phyloP scores from a whole-genome alignment of 306 rosid genomes.

The Quercus ilex region DNA sequence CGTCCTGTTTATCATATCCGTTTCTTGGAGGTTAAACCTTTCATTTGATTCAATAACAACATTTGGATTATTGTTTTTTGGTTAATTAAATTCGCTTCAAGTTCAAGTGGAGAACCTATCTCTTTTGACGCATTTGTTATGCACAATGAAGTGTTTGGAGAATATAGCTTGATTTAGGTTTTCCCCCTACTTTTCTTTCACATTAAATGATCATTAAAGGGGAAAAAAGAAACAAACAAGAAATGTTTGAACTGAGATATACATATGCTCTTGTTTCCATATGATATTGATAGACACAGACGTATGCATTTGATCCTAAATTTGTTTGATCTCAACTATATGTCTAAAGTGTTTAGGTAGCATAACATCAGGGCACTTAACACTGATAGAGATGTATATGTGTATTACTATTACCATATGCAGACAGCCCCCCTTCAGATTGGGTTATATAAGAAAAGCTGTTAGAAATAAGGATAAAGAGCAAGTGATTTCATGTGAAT shows the following conservation, averaged over 20 bases:
- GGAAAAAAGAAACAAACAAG: background rate
- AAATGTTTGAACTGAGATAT: background rate
- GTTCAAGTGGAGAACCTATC: background rate
- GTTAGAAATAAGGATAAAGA: background rate
- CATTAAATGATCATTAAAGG: background rate
- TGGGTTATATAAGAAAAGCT: background rate
- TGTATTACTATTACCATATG: background rate
- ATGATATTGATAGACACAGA: background rate
- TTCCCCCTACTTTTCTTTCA: background rate
- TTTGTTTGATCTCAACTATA: background rate
- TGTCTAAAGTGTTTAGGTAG: background rate
- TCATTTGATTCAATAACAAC: conserved; percentile 3
- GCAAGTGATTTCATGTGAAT: background rate
- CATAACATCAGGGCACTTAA: background rate
- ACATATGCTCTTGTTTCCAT: background rate
- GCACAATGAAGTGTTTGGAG: background rate
- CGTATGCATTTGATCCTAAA: background rate
- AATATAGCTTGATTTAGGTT: background rate
- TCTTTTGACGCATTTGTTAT: conserved; percentile 12
- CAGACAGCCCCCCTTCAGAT: background rate
- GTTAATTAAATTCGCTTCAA: background rate
- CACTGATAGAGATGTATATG: background rate
- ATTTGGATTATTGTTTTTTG: background rate
- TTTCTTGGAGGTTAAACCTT: conserved; percentile 70
- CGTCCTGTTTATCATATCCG: conserved; percentile 89